A percentile compares a stretch with the other conserved stretches of the same genome.
phyloP scores from a whole-genome alignment of 495 filamentous ascomycete genomes.

The Aspergillus ellipticus region DNA sequence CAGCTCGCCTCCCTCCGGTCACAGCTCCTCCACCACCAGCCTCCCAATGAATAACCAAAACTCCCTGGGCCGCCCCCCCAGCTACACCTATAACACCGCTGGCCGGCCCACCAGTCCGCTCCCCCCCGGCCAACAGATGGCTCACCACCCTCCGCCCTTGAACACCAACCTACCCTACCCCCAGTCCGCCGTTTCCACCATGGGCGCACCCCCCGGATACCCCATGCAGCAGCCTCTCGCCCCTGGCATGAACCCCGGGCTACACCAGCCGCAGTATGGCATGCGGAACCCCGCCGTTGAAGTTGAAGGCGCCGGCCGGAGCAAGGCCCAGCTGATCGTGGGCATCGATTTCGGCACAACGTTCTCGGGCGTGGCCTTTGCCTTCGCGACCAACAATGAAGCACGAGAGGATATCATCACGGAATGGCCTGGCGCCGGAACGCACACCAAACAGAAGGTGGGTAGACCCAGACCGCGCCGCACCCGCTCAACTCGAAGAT shows the following conservation, averaged over 20 bases:
- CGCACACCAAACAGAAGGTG: slow-evolving; percentile 75
- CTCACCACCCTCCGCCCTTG: slow-evolving; percentile 68
- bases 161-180: slow-evolving; percentile 58
- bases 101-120: slow-evolving; percentile 57
- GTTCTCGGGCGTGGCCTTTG: slow-evolving; percentile 76
- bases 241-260: slow-evolving; percentile 37
- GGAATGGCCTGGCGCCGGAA: slow-evolving; percentile 75
- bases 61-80: slow-evolving; percentile 60
- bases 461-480: not conserved
- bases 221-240: slow-evolving; percentile 46
- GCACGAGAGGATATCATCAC: slow-evolving; percentile 76
- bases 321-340: slow-evolving; percentile 66
- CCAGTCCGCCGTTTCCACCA: slow-evolving; percentile 49
- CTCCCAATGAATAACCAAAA: slow-evolving; percentile 50
- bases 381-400: slow-evolving; percentile 74
- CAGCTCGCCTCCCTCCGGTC: slow-evolving; percentile 36
- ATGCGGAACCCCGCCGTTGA: slow-evolving; percentile 59
- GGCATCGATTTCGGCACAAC: slow-evolving; percentile 76
- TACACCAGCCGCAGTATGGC: slow-evolving; percentile 43
- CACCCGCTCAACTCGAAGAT: not conserved
- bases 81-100: slow-evolving; percentile 64
- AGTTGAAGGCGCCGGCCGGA: slow-evolving; percentile 78
- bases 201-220: slow-evolving; percentile 51
- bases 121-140: slow-evolving; percentile 58
- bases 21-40: slow-evolving; percentile 49